Conservation (phyloP, 305 asterid genomes). For the Fraxinus sp. region DNA sequence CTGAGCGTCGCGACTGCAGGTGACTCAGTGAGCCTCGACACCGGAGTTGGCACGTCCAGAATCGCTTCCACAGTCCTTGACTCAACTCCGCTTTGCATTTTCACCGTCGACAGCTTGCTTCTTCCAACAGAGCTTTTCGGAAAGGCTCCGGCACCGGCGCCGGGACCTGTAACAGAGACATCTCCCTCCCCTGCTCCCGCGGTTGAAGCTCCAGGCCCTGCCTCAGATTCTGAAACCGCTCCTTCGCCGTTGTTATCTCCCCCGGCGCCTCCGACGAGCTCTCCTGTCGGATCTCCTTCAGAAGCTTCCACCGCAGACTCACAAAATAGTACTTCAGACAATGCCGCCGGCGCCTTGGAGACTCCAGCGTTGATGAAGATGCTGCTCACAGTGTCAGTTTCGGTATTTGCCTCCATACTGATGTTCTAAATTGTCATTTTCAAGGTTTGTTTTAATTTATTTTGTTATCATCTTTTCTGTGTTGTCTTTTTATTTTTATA, state of each 20-base stretch:
- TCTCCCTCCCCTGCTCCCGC: conserved; percentile 64
- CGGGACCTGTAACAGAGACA: conserved; percentile 67
- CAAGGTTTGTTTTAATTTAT: conserved; percentile 25
- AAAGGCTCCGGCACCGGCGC: conserved; percentile 74
- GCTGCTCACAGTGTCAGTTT: conserved; percentile 45
- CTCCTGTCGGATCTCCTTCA: conserved; percentile 65
- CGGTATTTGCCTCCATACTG: conserved; percentile 43
- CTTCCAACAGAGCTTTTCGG: conserved; percentile 89
- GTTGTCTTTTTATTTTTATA: not conserved
- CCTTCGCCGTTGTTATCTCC: conserved; percentile 63
- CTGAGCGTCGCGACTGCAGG: conserved; percentile 61
- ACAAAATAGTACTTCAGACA: conserved; percentile 61
- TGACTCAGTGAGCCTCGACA: conserved; percentile 70
- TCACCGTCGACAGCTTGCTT: conserved; percentile 74
- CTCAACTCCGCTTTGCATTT: conserved; percentile 78
- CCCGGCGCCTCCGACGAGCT: conserved; percentile 67
- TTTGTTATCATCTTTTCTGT: not conserved
- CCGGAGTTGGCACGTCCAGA: conserved; percentile 80
- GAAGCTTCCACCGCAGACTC: conserved; percentile 64
- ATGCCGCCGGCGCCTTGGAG: conserved; percentile 41
- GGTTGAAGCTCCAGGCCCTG: conserved; percentile 38
- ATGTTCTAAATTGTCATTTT: conserved; percentile 57
- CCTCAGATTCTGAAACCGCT: conserved; percentile 45
- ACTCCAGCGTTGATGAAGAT: conserved; percentile 39
- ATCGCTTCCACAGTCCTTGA: conserved; percentile 83